These are phyloP conservation scores for Cenococcum geophilum DNA, from an alignment of 495 filamentous ascomycete species.

Conservation along the genomic window DNA sequence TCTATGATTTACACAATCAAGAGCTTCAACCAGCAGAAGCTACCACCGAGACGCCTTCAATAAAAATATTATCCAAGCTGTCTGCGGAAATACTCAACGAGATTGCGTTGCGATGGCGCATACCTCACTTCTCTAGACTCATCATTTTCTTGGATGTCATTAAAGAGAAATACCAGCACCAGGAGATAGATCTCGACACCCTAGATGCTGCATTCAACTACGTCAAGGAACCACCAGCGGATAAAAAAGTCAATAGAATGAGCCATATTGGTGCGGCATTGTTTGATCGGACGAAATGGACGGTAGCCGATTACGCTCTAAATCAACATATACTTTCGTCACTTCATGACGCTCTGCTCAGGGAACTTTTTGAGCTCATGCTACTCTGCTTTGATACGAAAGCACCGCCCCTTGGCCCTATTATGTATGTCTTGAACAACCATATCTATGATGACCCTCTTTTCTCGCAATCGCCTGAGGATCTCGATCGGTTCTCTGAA, in stretches of 20 bases:
- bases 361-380: conserved; percentile 81
- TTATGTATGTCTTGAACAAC: conserved; percentile 75
- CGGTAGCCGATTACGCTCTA: conserved; percentile 65
- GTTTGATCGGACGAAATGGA: conserved; percentile 65
- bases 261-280: conserved; percentile 43
- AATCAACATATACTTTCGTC: conserved; percentile 69
- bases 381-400: conserved; percentile 87
- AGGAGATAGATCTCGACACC: conserved; percentile 72
- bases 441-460: conserved; percentile 74
- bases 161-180: conserved; percentile 75
- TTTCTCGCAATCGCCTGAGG: conserved; percentile 63
- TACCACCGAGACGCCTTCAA: conserved; percentile 48
- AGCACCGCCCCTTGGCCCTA: conserved; percentile 65
- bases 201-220: conserved; percentile 77
- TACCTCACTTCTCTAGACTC: conserved; percentile 75
- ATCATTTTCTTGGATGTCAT: conserved; percentile 81
- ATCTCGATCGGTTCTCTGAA: conserved; percentile 59
- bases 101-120: conserved; percentile 79
- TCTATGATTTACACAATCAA: conserved; percentile 57
- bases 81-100: conserved; percentile 80
- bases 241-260: conserved; percentile 51
- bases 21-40: conserved; percentile 49
- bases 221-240: conserved; percentile 63
- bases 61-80: conserved; percentile 69
- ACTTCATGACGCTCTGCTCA: conserved; percentile 73